Percentiles rank a stretch among this genome's conserved stretches.
Evolutionary conservation across 2,329 filamentous ascomycete genomes (phyloP).

Genomic region (Monosporascus cannonballus): DNA sequence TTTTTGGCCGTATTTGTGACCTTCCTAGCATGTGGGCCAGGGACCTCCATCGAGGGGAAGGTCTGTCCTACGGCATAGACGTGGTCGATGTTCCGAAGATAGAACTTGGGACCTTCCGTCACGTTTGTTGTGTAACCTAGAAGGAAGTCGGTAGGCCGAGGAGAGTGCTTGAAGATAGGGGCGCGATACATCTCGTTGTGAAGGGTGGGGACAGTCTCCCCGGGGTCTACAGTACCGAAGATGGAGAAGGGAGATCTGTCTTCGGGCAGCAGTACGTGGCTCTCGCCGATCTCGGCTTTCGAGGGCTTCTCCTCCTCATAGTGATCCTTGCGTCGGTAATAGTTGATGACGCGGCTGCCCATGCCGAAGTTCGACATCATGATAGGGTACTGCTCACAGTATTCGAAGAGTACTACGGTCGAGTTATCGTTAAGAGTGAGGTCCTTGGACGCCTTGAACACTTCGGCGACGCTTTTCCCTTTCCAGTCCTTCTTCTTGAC

Average conservation of each 20-base stretch:
- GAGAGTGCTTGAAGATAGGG: conserved; percentile 81
- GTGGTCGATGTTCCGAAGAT: conserved; percentile 83
- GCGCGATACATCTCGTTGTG: conserved; percentile 95
- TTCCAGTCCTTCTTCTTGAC: conserved; percentile 80
- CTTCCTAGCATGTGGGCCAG: conserved; percentile 86
- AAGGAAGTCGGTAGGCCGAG: conserved; percentile 77
- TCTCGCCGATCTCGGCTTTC: conserved; percentile 82
- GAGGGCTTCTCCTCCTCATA: conserved; percentile 68
- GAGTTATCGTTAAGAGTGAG: conserved; percentile 86
- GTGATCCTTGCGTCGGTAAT: conserved; percentile 80
- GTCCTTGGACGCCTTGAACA: conserved; percentile 76
- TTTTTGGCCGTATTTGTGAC: conserved; percentile 97
- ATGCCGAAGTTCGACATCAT: conserved; percentile 96
- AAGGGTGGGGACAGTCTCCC: conserved; percentile 82
- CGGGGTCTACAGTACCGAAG: conserved; percentile 87
- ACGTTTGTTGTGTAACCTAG: conserved; percentile 78
- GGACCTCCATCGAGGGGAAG: conserved; percentile 86
- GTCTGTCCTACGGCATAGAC: conserved; percentile 88
- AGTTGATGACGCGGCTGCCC: conserved; percentile 94
- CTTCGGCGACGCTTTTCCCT: conserved; percentile 68
- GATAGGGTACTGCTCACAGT: conserved; percentile 87
- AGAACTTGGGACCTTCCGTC: conserved; percentile 71
- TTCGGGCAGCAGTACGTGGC: conserved; percentile 79
- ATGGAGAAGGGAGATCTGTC: conserved; percentile 94
- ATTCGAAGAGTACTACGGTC: conserved; percentile 81